phyloP scores from a whole-genome alignment of 768 basidiomycete genomes.

The Boletus sensibilis region DNA sequence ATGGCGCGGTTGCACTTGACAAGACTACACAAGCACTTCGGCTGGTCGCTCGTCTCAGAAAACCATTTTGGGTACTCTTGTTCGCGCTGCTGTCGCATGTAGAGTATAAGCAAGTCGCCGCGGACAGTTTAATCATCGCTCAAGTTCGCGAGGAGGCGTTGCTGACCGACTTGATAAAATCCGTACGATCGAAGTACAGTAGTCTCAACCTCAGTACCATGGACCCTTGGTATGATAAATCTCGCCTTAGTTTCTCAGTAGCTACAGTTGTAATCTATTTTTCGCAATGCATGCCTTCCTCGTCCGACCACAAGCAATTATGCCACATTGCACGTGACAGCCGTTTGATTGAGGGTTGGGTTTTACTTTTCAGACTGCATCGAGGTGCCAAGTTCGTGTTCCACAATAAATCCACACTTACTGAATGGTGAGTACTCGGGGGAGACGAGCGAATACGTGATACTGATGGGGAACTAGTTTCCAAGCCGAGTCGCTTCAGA shows the following conservation, averaged over 20 bases:
- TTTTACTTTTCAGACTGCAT: too few species aligned
- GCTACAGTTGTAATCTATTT: not conserved
- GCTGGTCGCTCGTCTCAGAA: not conserved
- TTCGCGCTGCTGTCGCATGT: not conserved
- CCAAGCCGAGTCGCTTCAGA: not conserved
- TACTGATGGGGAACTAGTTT: not conserved
- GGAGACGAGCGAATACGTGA: too few species aligned
- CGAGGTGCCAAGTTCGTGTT: not conserved
- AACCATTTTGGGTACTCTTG: slow-evolving; percentile 9
- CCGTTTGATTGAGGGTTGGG: too few species aligned
- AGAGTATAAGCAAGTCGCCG: slow-evolving; percentile 14
- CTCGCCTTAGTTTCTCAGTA: not conserved
- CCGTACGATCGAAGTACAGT: not conserved
- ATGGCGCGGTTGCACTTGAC: not conserved
- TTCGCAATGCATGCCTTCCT: not conserved
- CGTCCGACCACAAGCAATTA: too few species aligned
- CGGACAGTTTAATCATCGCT: slow-evolving; percentile 9
- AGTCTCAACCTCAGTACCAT: not conserved
- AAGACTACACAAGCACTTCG: not conserved
- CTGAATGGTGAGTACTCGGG: not conserved
- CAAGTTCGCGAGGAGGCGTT: not conserved
- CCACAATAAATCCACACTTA: not conserved
- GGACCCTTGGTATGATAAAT: not conserved
- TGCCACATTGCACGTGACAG: too few species aligned
- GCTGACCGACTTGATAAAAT: slow-evolving; percentile 1